Evolutionary conservation across 495 filamentous ascomycete genomes (phyloP).

Genomic region (Bathelium albidoporum): DNA sequence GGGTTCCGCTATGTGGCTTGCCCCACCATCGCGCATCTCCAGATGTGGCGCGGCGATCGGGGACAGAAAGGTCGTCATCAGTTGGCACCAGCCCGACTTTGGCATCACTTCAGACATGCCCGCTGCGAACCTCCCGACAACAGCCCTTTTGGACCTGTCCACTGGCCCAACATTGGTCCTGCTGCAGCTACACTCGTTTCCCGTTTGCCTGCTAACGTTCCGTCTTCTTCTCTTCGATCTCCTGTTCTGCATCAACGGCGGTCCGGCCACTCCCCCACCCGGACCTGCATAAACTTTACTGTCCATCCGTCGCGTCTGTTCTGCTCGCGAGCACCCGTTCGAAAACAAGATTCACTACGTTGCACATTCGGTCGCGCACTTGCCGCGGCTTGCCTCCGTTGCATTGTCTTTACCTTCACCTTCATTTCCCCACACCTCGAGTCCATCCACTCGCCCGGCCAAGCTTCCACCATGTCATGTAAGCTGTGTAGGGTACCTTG

Average conservation of each 20-base stretch:
- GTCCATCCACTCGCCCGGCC: not conserved
- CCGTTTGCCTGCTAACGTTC: not conserved
- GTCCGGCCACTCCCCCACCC: not conserved
- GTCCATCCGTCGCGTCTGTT: not conserved
- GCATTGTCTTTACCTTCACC: not conserved
- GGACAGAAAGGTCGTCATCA: not conserved
- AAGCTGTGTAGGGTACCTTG: not conserved
- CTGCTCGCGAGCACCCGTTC: not conserved
- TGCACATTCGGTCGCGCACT: not conserved
- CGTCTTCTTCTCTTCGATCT: not conserved
- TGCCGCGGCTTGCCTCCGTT: not conserved
- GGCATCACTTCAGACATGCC: conserved; percentile 4
- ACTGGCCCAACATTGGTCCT: not conserved
- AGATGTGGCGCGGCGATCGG: not conserved
- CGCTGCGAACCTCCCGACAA: not conserved
- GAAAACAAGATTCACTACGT: not conserved
- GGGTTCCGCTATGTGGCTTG: not conserved
- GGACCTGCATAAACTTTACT: not conserved
- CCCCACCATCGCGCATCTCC: not conserved
- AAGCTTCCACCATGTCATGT: not conserved
- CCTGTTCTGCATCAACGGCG: not conserved
- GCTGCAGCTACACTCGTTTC: not conserved
- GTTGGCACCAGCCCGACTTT: conserved; percentile 2
- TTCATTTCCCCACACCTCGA: not conserved
- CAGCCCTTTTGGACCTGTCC: not conserved